A percentile compares a stretch with the other conserved stretches of the same genome.
These are phyloP conservation scores for Nitzschia sp. DNA, from an alignment of 108 stramenopile species.

Conservation along the genomic window DNA sequence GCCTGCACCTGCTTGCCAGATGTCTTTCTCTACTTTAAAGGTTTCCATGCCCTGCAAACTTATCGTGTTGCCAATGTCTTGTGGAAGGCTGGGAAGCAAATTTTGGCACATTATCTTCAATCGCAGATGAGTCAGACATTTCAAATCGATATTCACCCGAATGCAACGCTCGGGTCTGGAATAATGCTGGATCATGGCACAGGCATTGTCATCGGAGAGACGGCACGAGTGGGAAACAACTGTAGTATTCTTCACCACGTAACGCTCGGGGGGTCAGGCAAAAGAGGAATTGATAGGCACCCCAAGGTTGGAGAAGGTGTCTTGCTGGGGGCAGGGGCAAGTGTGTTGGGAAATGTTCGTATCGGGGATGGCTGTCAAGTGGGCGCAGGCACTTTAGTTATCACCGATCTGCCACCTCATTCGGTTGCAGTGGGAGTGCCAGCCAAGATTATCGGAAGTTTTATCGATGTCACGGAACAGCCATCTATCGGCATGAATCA, in stretches of 20 bases:
- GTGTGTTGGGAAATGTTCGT: conserved; percentile 74
- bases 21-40: conserved; percentile 85
- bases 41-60: conserved; percentile 87
- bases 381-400: conserved; percentile 79
- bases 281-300: conserved; percentile 80
- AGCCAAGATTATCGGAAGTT: conserved; percentile 72
- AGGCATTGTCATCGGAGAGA: conserved; percentile 90
- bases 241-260: conserved; percentile 85
- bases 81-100: conserved; percentile 55
- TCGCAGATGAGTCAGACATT: conserved; percentile 78
- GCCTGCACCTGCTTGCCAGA: conserved; percentile 62
- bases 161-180: conserved; percentile 69
- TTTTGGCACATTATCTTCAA: conserved; percentile 78
- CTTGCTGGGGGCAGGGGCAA: conserved; percentile 80
- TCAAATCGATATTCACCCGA: conserved; percentile 90
- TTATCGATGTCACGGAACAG: conserved; percentile 67
- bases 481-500: conserved; percentile 71
- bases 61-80: conserved; percentile 78
- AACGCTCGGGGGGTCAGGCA: conserved; percentile 85
- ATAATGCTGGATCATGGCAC: conserved; percentile 87
- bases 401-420: conserved; percentile 66
- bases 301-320: conserved; percentile 87
- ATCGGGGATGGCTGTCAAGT: conserved; percentile 64
- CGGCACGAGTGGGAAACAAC: conserved; percentile 67
- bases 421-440: conserved; percentile 53